Base-by-base conservation (phyloP, 306 rosid species). In the Acmispon strigosus region DNA sequence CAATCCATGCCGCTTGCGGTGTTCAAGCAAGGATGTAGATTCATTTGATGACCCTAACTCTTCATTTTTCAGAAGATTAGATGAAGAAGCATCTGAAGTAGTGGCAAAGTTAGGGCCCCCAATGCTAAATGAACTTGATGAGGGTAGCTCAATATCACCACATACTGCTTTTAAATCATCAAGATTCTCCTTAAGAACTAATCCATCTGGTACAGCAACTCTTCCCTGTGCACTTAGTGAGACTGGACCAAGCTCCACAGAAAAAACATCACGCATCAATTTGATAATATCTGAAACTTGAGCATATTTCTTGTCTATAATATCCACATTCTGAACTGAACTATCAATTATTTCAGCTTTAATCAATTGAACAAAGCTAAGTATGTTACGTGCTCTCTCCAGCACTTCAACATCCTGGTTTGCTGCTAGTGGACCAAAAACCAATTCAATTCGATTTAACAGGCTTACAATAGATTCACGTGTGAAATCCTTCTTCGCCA, bases 1-100 rank as follows among this genome's bases (percentile, higher is more conserved):
- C 43, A 94, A 74, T 15, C 92, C 99, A 57, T 94, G 99, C 39
- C 96, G 86, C 76, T 80, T 94, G 8, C 99, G 95, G 71, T 94
- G 99, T 65, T 94, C 92, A 65, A 91, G 92, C 79, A 89, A 84
- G 60, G 88, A 89, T 61, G 97, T 82, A 34, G 96, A 83, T 77
- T 89, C 95, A 18, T 65, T 94, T 36, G 73, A 79, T 32, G 85
- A 66, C 70, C 70, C 88, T 44, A 76, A 67, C 49, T 87, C 95
- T 57, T 82, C 92, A 52, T 47, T 82, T 67, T 57, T 74, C 59
- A 74, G 74, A 58, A 64, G 81, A 60, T 66, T 72, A 58, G 80
- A 68, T 17, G 76, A 58, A 70, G 90, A 78, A 70, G 62, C 67
- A 43, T 83, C 87, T 8, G 44, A 44, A 41, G 41, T 58, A 22